phyloP scores from a whole-genome alignment of 495 filamentous ascomycete genomes.

The Tirmania nivea region DNA sequence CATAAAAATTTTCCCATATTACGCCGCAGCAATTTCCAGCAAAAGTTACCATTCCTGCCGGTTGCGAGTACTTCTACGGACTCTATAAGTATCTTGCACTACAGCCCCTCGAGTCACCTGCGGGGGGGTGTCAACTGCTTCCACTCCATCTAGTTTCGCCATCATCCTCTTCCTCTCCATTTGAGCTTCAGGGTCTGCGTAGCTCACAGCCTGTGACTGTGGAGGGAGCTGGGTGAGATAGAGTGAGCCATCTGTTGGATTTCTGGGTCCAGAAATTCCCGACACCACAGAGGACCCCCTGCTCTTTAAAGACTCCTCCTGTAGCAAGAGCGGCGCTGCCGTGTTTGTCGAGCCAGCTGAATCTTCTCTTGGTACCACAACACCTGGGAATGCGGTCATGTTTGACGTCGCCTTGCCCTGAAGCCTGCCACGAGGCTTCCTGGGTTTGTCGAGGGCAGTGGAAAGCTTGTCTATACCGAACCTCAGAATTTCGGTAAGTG shows the following conservation, averaged over 20 bases:
- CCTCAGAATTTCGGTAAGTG: constrained; percentile 14
- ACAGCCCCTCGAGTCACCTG: constrained; percentile 7
- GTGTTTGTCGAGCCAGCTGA: constrained; percentile 10
- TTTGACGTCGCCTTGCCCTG: constrained; percentile 14
- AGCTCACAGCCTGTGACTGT: constrained; percentile 16
- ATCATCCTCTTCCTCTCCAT: constrained; percentile 12
- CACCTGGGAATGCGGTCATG: constrained; percentile 2
- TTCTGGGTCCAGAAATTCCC: not conserved
- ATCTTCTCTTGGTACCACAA: not conserved
- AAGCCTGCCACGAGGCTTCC: constrained; percentile 12
- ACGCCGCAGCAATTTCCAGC: no score
- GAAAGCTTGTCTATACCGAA: constrained; percentile 13
- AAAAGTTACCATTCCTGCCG: no score
- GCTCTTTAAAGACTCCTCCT: not conserved
- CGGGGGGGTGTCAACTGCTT: constrained; percentile 9
- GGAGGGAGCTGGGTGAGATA: not conserved
- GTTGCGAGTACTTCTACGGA: not conserved
- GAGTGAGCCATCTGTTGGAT: not conserved
- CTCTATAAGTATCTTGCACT: not conserved
- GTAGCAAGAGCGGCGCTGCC: constrained; percentile 1
- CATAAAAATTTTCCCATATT: no score
- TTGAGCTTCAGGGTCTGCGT: constrained; percentile 15
- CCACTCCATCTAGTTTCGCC: constrained; percentile 13
- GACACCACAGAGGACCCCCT: not conserved
- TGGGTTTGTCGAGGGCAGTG: constrained; percentile 12